Base-by-base conservation (phyloP, 257 asterid species). In the Prunella vulgaris region DNA sequence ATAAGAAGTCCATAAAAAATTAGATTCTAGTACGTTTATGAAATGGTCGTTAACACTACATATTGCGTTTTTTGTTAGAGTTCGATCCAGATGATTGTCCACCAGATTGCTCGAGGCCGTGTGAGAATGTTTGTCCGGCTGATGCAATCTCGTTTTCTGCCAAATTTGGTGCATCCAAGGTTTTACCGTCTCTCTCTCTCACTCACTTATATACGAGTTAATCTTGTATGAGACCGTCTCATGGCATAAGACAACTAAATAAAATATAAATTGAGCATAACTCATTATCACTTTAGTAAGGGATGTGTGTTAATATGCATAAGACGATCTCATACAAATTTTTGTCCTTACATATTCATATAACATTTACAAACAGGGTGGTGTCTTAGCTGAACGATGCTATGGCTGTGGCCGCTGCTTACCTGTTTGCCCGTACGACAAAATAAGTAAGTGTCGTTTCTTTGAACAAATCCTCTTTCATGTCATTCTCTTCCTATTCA, bases 371-470 rank as follows among this genome's bases (percentile, higher is more conserved):
- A 67, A 44, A 72, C 79, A 89, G 96, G 90, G 85, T 7, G 96
- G 95, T 24, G 93, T 92, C 73, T 48, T 87, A 76, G 85, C 89
- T 58, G 98, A 89, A 37, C 88, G 98, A 62, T 92, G 98, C 80
- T 92, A 92, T 76, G 97, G 98, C 70, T 92, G 98, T 81, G 98
- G 98, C 70, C 88, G 98, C n/a, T 92, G 98, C 90, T 78, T 90
- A 69, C 96, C 97, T 2, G 68, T 90, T 73, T 92, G 98, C 79
- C 98, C 98, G 0, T 90, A 80, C 60, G 98, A 92, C 74, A 86
- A 80, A 83, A 92, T 92, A 83, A 82, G 98, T 92, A 74, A 72
- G 95, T 64, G 13, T 38, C 15, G 14, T 42, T 10, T 30, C 25
- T 12, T 40, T 5, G n/a, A 12, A 3, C 37, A 12, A 54, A 22